phyloP scores from a whole-genome alignment of 192 early-diverging fungal genomes.

The Linnemannia exigua region DNA sequence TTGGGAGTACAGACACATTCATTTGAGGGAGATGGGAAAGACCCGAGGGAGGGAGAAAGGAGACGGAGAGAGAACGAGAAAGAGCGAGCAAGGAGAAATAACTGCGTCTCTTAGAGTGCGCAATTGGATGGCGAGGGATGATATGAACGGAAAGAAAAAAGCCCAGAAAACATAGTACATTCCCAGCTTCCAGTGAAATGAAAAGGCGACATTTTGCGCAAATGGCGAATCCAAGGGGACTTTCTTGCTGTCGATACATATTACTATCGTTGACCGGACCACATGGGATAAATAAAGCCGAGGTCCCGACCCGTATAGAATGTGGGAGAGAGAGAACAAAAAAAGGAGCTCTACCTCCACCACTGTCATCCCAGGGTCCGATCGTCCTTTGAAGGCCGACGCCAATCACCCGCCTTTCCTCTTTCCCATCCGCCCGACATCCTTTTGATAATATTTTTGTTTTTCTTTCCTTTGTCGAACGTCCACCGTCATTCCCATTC shows the following conservation, averaged over 20 bases:
- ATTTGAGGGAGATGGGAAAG: not conserved
- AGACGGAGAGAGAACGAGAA: no score
- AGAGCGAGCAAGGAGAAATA: not conserved
- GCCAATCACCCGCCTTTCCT: not conserved
- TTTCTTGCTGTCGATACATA: not conserved
- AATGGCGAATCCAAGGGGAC: not conserved
- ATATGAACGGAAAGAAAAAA: not conserved
- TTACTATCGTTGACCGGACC: not conserved
- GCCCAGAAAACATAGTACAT: not conserved
- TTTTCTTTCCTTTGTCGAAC: not conserved
- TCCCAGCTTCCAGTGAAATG: not conserved
- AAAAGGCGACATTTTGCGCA: not conserved
- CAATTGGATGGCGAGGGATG: not conserved
- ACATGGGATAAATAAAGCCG: conserved; percentile 7
- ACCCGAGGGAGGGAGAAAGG: not conserved
- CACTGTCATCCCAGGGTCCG: conserved; percentile 1
- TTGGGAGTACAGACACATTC: conserved; percentile 8
- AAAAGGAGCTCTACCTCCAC: not conserved
- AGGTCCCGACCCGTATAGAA: not conserved
- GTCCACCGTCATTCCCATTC: not conserved
- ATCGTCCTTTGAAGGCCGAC: conserved; percentile 2
- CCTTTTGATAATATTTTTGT: not conserved
- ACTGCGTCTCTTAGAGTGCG: not conserved
- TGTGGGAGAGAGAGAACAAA: not conserved
- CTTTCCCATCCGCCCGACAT: conserved; percentile 6